Evolutionary conservation across 106 monocot species (phyloP).

Genomic region (Dioscorea dumetorum): DNA sequence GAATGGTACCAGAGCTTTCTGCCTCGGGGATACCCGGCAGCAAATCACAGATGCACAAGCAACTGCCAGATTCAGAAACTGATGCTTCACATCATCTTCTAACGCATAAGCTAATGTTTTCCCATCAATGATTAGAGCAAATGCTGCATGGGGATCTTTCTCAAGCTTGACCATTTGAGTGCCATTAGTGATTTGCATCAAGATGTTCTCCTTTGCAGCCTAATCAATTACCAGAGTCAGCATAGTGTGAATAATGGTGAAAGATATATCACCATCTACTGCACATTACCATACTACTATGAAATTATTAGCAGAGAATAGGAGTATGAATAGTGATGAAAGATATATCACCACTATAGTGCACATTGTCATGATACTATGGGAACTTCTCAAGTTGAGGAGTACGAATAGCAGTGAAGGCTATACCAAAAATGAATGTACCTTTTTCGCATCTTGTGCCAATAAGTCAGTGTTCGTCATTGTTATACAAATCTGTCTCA

Average conservation of each 20-base stretch:
- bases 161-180: slow-evolving; percentile 54
- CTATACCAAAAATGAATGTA: slow-evolving; percentile 1
- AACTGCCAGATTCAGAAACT: slow-evolving; percentile 51
- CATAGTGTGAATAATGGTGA: neutral
- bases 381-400: too few species aligned
- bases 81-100: slow-evolving; percentile 55
- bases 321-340: too few species aligned
- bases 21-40: slow-evolving; percentile 73
- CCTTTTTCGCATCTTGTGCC: slow-evolving; percentile 33
- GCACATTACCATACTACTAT: neutral
- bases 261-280: neutral
- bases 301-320: neutral
- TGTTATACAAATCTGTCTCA: slow-evolving; percentile 62
- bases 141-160: slow-evolving; percentile 71
- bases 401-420: neutral
- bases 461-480: slow-evolving; percentile 25
- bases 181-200: slow-evolving; percentile 53
- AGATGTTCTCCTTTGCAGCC: slow-evolving; percentile 52
- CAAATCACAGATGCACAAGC: slow-evolving; percentile 73
- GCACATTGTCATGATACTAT: neutral
- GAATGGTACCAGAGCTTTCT: slow-evolving; percentile 60
- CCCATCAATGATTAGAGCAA: slow-evolving; percentile 71
- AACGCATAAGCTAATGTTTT: slow-evolving; percentile 53
- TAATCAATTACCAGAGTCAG: slow-evolving; percentile 11
- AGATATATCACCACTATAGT: neutral